phyloP scores from a whole-genome alignment of 2,329 filamentous ascomycete genomes.

The Hypoxylon sp. region DNA sequence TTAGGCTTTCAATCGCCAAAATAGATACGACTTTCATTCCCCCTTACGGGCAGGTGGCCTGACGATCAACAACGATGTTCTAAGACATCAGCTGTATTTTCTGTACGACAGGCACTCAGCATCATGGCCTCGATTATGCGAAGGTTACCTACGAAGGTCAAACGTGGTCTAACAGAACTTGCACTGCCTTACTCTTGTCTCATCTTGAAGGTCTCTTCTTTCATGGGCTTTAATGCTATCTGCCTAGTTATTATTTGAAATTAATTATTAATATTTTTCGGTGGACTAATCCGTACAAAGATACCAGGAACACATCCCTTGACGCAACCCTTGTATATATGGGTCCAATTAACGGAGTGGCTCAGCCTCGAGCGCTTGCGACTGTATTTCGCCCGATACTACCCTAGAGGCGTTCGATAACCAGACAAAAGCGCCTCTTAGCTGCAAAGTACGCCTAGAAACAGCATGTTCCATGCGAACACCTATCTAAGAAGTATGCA shows the following conservation, averaged over 20 bases:
- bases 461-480: conserved; percentile 14
- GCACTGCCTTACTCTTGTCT: conserved; percentile 1
- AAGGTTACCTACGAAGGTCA: conserved; percentile 3
- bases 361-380: conserved; percentile 41
- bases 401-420: conserved; percentile 18
- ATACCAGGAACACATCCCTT: neutral
- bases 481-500: conserved; percentile 1
- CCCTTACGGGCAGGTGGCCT: conserved; percentile 10
- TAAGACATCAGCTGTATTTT: conserved; percentile 5
- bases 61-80: conserved; percentile 13
- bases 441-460: conserved; percentile 6
- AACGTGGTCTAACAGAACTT: conserved; percentile 8
- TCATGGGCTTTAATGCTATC: neutral
- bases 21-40: conserved; percentile 13
- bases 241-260: conserved; percentile 13
- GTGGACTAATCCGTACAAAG: conserved; percentile 3
- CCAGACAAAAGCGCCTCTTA: conserved; percentile 17
- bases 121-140: conserved; percentile 12
- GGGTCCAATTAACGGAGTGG: neutral
- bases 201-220: neutral
- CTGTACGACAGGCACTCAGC: conserved; percentile 9
- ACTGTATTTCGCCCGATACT: conserved; percentile 31
- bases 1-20: conserved; percentile 14
- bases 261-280: conserved; percentile 2
- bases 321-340: neutral